Evolutionary conservation across 352 stramenopile genomes (phyloP).

Genomic region (Phytophthora fragariae): DNA sequence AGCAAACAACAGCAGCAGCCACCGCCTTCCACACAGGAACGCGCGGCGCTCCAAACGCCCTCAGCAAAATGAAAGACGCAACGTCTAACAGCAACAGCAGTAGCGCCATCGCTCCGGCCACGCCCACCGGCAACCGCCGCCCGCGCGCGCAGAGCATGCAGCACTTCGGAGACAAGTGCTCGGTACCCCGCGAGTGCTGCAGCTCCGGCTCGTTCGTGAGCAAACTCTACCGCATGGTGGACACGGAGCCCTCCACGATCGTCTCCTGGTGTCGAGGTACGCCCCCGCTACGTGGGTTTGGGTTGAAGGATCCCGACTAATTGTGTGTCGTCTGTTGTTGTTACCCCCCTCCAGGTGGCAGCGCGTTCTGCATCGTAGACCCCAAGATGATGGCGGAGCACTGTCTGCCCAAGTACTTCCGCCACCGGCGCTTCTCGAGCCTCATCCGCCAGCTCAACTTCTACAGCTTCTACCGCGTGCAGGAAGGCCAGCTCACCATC

Average conservation of each 20-base stretch:
- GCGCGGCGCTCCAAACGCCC: not conserved
- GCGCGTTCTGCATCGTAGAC: slow-evolving; percentile 93
- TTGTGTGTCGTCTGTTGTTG: not conserved
- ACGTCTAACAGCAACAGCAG: not conserved
- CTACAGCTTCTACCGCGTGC: slow-evolving; percentile 93
- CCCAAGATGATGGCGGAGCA: slow-evolving; percentile 89
- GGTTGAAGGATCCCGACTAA: not conserved
- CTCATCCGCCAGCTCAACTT: slow-evolving; percentile 93
- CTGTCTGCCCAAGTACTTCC: slow-evolving; percentile 92
- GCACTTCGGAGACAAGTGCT: slow-evolving; percentile 45
- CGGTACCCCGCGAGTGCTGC: slow-evolving; percentile 52
- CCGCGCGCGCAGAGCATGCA: slow-evolving; percentile 65
- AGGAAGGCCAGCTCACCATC: slow-evolving; percentile 85
- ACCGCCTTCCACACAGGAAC: too few relatives aligned
- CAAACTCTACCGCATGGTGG: slow-evolving; percentile 89
- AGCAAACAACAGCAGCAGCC: not conserved
- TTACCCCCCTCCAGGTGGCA: slow-evolving; percentile 55
- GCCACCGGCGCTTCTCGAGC: slow-evolving; percentile 88
- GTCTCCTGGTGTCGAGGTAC: slow-evolving; percentile 83
- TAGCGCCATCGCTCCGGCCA: not conserved
- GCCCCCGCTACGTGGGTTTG: not conserved
- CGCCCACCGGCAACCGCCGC: slow-evolving; percentile 36
- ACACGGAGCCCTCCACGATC: slow-evolving; percentile 80
- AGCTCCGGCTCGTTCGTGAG: slow-evolving; percentile 85
- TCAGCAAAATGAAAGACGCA: slow-evolving; percentile 37